Conservation (phyloP, 2,329 filamentous ascomycete genomes). For the Aspergillus niger region DNA sequence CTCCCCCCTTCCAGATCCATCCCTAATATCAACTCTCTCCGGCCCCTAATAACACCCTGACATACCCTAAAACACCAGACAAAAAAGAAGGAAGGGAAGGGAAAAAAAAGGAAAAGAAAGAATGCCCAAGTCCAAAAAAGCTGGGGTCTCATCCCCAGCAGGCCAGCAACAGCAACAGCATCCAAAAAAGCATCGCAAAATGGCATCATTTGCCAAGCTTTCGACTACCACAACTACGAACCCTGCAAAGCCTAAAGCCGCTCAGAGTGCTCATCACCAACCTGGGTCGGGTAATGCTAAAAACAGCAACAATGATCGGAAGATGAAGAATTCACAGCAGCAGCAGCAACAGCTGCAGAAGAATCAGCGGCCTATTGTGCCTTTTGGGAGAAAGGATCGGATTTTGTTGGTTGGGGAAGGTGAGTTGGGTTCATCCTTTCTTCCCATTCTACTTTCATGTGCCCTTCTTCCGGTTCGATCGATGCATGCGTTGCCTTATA, state of each 20-base stretch:
- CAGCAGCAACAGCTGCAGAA: slow-evolving; percentile 25
- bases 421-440: slow-evolving; percentile 25
- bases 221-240: slow-evolving; percentile 22
- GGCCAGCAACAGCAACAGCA: not conserved
- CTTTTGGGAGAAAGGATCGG: slow-evolving; percentile 45
- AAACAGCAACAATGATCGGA: slow-evolving; percentile 13
- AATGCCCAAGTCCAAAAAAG: slow-evolving; percentile 31
- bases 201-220: slow-evolving; percentile 30
- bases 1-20: not conserved
- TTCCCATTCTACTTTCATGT: not conserved
- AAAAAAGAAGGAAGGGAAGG: not conserved
- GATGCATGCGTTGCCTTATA: not conserved
- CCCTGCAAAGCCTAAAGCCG: not conserved
- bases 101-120: not conserved
- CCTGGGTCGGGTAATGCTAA: slow-evolving; percentile 4
- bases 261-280: not conserved
- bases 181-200: slow-evolving; percentile 27
- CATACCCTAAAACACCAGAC: too few species aligned
- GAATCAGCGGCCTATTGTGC: slow-evolving; percentile 38
- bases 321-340: slow-evolving; percentile 19
- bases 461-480: slow-evolving; percentile 12
- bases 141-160: slow-evolving; percentile 10
- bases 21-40: not conserved
- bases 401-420: slow-evolving; percentile 50
- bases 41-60: too few species aligned